Evolutionary conservation across 768 basidiomycete genomes (phyloP), one percentile per base, ranked within the genome.

Genomic region (Hericium rajendrae): DNA sequence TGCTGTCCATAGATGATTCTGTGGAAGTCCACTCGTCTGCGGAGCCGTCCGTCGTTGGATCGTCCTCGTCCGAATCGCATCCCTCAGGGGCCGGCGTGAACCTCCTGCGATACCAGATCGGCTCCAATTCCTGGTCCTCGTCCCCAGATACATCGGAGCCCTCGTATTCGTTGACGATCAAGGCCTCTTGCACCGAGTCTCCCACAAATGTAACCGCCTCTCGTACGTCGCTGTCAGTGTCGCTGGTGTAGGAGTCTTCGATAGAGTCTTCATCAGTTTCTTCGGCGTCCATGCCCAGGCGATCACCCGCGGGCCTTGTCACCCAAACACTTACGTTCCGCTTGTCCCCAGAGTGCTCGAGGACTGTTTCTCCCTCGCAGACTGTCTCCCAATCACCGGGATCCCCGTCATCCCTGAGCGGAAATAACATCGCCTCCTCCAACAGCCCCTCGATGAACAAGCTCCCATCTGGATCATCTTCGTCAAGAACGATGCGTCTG

Each of bases 391-490:
- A 53, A 1, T 4, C n/a, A 20, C 37, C 52, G 18, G 43, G 18
- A 10, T 18, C 52, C 20, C 37, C 16, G 9, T 6, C 18, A 12
- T 53, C 37, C 6, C 26, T 39, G 9, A 38, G 12, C n/a, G 52
- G 52, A 38, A 53, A 53, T 6, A 63, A 15, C 38, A 61, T 43
- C 20, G 53, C 52, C 12, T 64, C 61, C 38, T 64, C 63, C 20
- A 66, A 49, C 13, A 66, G 28, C 2, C 57, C 63, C 16, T 57
- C 52, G n/a, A 63, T 53, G 54, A 75, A 75, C 18, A 32, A 38
- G 2, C 70, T 62, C 0, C 74, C 75, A 56, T 76, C 72, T 0
- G 60, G 38, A 58, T 75, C 74, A 20, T 71, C 70, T 18, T 60
- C 64, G 13, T 73, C 72, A 13, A 76, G 66, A 32, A 60, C 38